phyloP scores from a whole-genome alignment of 2,329 filamentous ascomycete species.

The Aspergillus quadricinctus region DNA sequence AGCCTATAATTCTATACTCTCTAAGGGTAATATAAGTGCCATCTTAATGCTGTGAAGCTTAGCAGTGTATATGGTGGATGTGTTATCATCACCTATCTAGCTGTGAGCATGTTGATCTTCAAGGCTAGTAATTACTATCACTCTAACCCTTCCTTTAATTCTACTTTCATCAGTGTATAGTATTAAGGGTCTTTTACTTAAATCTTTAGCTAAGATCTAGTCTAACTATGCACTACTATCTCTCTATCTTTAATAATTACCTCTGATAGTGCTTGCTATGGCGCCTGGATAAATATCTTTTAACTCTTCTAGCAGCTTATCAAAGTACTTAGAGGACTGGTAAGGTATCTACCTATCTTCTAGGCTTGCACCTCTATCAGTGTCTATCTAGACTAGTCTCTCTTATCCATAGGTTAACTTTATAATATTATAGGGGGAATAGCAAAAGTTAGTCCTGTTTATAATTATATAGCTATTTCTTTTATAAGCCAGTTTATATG shows the following conservation, averaged over 20 bases:
- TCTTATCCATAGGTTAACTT: too few species aligned
- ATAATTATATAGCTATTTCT: too few species aligned
- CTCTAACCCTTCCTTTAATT: constrained; percentile 2
- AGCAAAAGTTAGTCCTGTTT: too few species aligned
- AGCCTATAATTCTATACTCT: neutral
- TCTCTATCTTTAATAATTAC: constrained; percentile 6
- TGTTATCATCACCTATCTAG: neutral
- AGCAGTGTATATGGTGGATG: neutral
- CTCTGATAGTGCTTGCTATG: constrained; percentile 3
- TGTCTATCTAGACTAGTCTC: too few species aligned
- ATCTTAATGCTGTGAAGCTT: constrained; percentile 4
- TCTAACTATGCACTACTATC: neutral
- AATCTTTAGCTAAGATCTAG: neutral
- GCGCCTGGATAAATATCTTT: constrained; percentile 6
- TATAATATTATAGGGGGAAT: too few species aligned
- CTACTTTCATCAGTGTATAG: constrained; percentile 4
- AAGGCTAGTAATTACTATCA: neutral
- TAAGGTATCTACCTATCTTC: constrained; percentile 20
- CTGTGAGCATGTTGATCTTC: neutral
- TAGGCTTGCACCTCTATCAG: too few species aligned
- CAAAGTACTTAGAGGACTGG: neutral
- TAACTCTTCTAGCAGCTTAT: neutral
- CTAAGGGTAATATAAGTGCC: neutral
- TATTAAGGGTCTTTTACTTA: neutral
- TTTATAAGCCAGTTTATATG: too few species aligned